Evolutionary conservation across 176 grass and related monocot species (phyloP), one percentile per base, ranked within the genome.

Genomic region (Ensete ventricosum): DNA sequence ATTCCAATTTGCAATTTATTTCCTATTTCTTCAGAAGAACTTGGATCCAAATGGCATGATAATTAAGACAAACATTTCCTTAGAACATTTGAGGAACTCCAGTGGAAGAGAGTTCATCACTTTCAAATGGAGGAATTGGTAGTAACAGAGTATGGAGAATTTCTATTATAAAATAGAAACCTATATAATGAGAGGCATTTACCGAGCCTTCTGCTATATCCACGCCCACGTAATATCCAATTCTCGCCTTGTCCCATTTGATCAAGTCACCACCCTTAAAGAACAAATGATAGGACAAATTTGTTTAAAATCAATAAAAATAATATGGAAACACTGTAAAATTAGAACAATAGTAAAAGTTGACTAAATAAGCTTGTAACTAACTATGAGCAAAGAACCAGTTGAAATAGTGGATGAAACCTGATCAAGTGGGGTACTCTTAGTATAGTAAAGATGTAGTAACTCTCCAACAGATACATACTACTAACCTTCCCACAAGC

Each of bases 171-270:
- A 70, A 17, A 6, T 43, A 43, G 59, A 52, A 11, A 67, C 34
- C 34, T 43, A 43, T 43, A 43, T 43, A 26, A 8, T 50, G 19
- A 4, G 69, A 9, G 73, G 64, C 63, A 84, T 79, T 89, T 74
- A 92, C 90, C 62, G 90, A 92, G 86, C 86, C 90, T 82, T 89
- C 73, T 1, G 86, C 90, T 23, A 98, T 98, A 79, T 93, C 94
- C 59, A 98, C 86, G 6, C 94, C 94, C 25, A 93, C 84, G n/a
- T 93, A 98, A 77, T 98, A 98, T 20, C 84, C 88, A 69, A 93
- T 87, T 78, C 50, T 98, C 11, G 94, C 90, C 63, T 98, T 98
- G 62, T 98, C 94, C 94, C 90, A 91, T 83, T 98, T 98, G 78
- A 98, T 93, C 34, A 98, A 81, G 75, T 98, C 94, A 23, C 94